Percentiles rank a stretch among this genome's conserved stretches.
Conservation (phyloP, 345 rosid genomes). For the Citrus trifoliata region DNA sequence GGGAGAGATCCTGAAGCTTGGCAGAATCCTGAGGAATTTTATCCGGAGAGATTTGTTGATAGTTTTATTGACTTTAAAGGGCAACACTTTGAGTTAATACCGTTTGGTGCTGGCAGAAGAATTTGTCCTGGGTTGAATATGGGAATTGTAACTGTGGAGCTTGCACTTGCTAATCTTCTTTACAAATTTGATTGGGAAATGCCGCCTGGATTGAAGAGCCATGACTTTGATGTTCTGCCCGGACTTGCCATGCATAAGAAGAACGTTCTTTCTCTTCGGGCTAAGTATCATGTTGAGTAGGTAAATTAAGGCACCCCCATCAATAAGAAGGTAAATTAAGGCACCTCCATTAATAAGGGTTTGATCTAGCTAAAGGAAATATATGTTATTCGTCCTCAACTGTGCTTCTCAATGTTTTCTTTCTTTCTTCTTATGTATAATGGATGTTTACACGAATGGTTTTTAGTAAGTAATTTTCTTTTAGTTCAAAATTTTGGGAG, state of each 20-base stretch:
- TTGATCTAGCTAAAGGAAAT: too few relatives aligned
- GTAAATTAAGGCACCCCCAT: too few relatives aligned
- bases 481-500: too few relatives aligned
- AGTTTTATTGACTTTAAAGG: constrained; percentile 20
- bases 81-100: constrained; percentile 20
- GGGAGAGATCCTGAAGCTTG: constrained; percentile 9
- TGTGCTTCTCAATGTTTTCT: too few relatives aligned
- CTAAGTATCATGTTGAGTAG: neutral
- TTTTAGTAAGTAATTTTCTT: too few relatives aligned
- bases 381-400: too few relatives aligned
- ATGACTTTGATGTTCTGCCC: constrained; percentile 10
- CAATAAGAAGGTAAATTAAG: neutral
- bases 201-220: constrained; percentile 4
- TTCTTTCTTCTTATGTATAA: too few relatives aligned
- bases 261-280: constrained; percentile 12
- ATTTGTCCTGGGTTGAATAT: constrained; percentile 23
- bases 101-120: constrained; percentile 37
- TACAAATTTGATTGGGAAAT: constrained; percentile 27
- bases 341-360: too few relatives aligned
- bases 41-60: neutral
- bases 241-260: constrained; percentile 21
- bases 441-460: too few relatives aligned
- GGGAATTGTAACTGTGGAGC: constrained; percentile 9
- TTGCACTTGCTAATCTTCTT: constrained; percentile 21
- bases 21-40: neutral